Conservation (phyloP, 31 red algal genomes). For the Endocladia muricata region DNA sequence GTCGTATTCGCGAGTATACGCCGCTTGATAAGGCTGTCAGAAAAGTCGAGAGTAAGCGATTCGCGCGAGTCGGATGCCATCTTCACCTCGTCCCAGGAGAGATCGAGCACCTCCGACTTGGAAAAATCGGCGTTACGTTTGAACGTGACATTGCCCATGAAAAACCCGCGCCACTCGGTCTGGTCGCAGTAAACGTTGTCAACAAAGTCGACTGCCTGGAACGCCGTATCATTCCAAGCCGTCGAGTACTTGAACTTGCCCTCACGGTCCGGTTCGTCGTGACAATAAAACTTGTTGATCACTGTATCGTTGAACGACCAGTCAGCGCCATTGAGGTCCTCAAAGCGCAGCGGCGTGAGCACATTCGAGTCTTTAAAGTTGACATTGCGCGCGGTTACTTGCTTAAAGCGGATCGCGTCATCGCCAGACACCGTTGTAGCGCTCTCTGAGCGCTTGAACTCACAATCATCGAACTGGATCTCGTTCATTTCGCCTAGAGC, state of each 20-base stretch:
- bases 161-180: constrained; percentile 28
- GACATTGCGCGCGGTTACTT: constrained; percentile 23
- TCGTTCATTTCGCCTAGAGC: constrained; percentile 43
- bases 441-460: constrained; percentile 22
- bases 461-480: constrained; percentile 14
- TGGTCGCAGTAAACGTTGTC: constrained; percentile 27
- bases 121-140: constrained; percentile 31
- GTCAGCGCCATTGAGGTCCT: constrained; percentile 33
- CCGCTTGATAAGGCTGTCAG: not conserved
- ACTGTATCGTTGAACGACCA: constrained; percentile 41
- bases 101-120: constrained; percentile 43
- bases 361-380: constrained; percentile 22
- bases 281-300: constrained; percentile 44
- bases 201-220: constrained; percentile 22
- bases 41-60: constrained; percentile 2
- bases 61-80: constrained; percentile 1
- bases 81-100: constrained; percentile 52
- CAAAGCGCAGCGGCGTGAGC: constrained; percentile 47
- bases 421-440: constrained; percentile 37
- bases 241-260: not conserved
- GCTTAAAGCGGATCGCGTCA: constrained; percentile 21
- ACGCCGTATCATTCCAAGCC: constrained; percentile 48
- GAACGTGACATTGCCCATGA: constrained; percentile 50
- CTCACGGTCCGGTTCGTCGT: constrained; percentile 8
- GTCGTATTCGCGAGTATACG: constrained; percentile 18